Percentiles rank a stretch among this genome's conserved stretches.
These are phyloP conservation scores for Aspergillus pseudonomiae DNA, from an alignment of 2,329 filamentous ascomycete species.

Conservation along the genomic window DNA sequence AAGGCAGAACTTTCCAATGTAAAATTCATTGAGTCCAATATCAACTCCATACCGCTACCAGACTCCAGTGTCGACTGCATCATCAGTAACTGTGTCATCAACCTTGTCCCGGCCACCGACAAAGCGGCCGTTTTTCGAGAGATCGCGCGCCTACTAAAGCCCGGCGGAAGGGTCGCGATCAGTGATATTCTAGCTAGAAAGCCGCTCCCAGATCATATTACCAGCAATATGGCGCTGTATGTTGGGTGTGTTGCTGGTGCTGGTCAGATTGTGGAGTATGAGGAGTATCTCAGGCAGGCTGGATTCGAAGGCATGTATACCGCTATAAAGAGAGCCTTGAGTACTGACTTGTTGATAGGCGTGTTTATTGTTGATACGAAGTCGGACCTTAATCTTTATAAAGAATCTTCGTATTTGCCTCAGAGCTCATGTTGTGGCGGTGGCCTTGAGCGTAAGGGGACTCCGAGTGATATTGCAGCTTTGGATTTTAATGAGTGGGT, in stretches of 20 bases:
- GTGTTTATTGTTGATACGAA: slow-evolving; percentile 51
- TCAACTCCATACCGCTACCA: slow-evolving; percentile 55
- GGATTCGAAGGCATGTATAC: slow-evolving; percentile 52
- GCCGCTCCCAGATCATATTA: slow-evolving; percentile 53
- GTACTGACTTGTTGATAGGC: slow-evolving; percentile 31
- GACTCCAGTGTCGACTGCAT: slow-evolving; percentile 55
- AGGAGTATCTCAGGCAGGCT: slow-evolving; percentile 52
- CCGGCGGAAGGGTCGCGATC: slow-evolving; percentile 61
- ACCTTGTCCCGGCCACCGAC: slow-evolving; percentile 57
- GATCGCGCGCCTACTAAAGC: slow-evolving; percentile 60
- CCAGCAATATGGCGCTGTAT: slow-evolving; percentile 55
- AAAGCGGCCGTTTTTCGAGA: slow-evolving; percentile 61
- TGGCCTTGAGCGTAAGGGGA: background rate
- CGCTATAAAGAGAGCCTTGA: background rate
- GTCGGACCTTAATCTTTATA: slow-evolving; percentile 54
- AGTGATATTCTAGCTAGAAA: slow-evolving; percentile 62
- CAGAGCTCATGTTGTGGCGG: slow-evolving; percentile 23
- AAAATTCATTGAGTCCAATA: slow-evolving; percentile 54
- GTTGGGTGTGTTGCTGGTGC: slow-evolving; percentile 65
- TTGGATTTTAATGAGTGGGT: slow-evolving; percentile 56
- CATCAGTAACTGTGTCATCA: slow-evolving; percentile 67
- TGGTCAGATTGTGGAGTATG: slow-evolving; percentile 56
- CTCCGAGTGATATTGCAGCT: slow-evolving; percentile 24
- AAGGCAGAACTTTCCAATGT: slow-evolving; percentile 49
- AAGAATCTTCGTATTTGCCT: slow-evolving; percentile 25